phyloP scores from a whole-genome alignment of 192 early-diverging fungal species.

The Linnemannia exigua region DNA sequence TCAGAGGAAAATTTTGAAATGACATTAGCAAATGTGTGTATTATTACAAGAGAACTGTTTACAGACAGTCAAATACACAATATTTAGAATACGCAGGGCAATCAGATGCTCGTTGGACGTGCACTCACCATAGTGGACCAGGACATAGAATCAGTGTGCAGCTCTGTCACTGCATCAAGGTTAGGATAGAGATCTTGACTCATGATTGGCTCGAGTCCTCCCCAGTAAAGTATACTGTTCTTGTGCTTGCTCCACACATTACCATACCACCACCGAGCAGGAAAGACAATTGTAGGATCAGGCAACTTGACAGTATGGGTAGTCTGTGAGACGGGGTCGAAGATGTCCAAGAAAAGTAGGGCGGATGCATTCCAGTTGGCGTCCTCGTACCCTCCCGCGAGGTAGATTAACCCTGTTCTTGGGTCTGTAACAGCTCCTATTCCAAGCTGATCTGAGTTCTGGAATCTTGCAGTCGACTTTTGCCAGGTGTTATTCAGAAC shows the following conservation, averaged over 20 bases:
- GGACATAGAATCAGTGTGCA: background rate
- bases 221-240: slow-evolving; percentile 1
- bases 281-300: background rate
- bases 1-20: no score
- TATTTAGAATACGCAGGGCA: background rate
- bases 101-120: no score
- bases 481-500: background rate
- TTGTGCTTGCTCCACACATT: background rate
- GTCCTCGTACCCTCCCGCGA: background rate
- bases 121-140: slow-evolving; percentile 1
- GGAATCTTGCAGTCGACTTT: no score
- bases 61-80: no score
- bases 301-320: background rate
- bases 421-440: background rate
- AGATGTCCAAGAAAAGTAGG: background rate
- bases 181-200: background rate
- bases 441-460: background rate
- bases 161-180: background rate
- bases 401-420: background rate
- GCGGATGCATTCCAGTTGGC: background rate
- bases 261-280: background rate
- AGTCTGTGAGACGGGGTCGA: background rate
- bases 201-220: background rate
- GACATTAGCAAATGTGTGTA: no score
- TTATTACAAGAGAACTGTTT: no score